Evolutionary conservation across 768 basidiomycete genomes (phyloP).

Genomic region (Stropharia rugosoannulata): DNA sequence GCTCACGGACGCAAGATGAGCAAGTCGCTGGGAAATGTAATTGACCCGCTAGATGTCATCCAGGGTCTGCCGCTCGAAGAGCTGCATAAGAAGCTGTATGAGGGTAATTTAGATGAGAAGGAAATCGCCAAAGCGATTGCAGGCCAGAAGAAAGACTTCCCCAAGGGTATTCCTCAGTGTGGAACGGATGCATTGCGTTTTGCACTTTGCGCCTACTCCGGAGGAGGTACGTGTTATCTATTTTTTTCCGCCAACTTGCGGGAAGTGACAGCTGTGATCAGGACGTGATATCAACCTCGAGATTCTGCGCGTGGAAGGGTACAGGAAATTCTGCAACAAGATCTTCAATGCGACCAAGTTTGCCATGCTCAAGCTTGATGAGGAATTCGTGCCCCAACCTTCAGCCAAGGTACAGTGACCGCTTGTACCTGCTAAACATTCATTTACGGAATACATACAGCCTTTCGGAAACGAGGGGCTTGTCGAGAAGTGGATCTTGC

Average conservation of each 20-base stretch:
- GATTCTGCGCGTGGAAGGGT: conserved; percentile 93
- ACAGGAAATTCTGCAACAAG: conserved; percentile 99
- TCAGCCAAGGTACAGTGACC: conserved; percentile 53
- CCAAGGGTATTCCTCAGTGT: conserved; percentile 98
- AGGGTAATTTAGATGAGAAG: conserved; percentile 91
- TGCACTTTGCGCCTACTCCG: conserved; percentile 91
- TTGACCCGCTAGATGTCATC: conserved; percentile 95
- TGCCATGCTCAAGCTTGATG: conserved; percentile 96
- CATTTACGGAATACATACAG: conserved; percentile 33
- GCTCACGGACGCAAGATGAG: conserved; percentile 99
- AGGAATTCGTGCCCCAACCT: conserved; percentile 73
- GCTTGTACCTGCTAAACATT: background rate
- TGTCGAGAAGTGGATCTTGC: conserved; percentile 93
- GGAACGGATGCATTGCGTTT: conserved; percentile 96
- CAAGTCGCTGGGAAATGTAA: conserved; percentile 96
- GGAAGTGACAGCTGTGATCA: conserved; percentile 25
- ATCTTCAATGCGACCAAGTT: conserved; percentile 99
- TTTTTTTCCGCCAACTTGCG: background rate
- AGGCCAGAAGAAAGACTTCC: conserved; percentile 99
- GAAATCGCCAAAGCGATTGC: conserved; percentile 89
- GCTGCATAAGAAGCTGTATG: conserved; percentile 81
- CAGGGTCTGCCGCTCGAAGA: conserved; percentile 77
- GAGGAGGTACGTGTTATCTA: conserved; percentile 57
- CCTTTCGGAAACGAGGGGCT: conserved; percentile 88
- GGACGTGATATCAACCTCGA: conserved; percentile 98